Evolutionary conservation across 2,329 filamentous ascomycete genomes (phyloP).

Genomic region (Colletotrichum lindemuthianum): DNA sequence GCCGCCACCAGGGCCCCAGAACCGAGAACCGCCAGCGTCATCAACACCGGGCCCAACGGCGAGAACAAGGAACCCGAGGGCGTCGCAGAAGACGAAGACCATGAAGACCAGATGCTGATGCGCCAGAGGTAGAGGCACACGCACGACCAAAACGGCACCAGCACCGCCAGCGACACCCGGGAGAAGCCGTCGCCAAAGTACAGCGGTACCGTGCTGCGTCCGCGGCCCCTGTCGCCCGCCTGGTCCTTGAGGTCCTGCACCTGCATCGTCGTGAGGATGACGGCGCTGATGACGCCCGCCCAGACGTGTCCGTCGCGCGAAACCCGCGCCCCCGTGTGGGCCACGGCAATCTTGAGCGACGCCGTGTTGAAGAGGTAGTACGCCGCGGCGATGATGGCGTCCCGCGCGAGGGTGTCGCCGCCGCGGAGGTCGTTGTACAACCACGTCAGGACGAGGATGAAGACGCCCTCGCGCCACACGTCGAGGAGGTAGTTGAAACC

Average conservation of each 20-base stretch:
- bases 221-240: constrained; percentile 41
- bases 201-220: constrained; percentile 42
- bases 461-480: constrained; percentile 37
- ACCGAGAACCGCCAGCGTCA: constrained; percentile 1
- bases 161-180: constrained; percentile 13
- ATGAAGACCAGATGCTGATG: neutral
- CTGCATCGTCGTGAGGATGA: constrained; percentile 43
- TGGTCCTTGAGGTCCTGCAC: constrained; percentile 42
- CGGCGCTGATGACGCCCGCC: constrained; percentile 38
- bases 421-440: constrained; percentile 46
- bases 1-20: constrained; percentile 23
- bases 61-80: neutral
- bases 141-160: constrained; percentile 24
- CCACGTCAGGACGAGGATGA: constrained; percentile 42
- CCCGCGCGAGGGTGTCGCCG: constrained; percentile 40
- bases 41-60: neutral
- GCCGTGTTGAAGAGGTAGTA: constrained; percentile 44
- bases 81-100: neutral
- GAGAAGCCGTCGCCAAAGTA: constrained; percentile 39
- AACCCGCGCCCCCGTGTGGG: constrained; percentile 3
- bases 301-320: constrained; percentile 37
- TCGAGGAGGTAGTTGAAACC: constrained; percentile 36
- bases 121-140: constrained; percentile 28
- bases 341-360: constrained; percentile 38
- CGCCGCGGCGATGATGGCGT: constrained; percentile 41